These are phyloP conservation scores for Erysiphe pisi DNA, from an alignment of 2,329 filamentous ascomycete species.

Conservation along the genomic window DNA sequence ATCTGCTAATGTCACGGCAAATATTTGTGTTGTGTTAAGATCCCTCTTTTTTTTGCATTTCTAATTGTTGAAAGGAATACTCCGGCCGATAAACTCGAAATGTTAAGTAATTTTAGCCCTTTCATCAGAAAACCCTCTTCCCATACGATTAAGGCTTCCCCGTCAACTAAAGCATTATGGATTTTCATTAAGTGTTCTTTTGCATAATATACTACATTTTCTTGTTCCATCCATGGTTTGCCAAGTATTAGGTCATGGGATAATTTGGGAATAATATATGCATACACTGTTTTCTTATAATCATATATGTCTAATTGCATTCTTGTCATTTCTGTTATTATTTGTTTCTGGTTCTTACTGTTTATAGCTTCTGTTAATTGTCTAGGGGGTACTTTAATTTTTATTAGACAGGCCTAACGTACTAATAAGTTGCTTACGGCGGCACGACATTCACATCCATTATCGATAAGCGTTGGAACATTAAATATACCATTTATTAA, in stretches of 20 bases:
- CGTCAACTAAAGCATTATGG: not conserved
- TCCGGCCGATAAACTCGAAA: not conserved
- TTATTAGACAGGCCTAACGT: too few species aligned
- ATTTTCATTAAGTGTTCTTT: not conserved
- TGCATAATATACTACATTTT: not conserved
- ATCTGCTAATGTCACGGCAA: constrained; percentile 24
- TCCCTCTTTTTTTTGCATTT: not conserved
- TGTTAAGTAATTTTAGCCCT: not conserved
- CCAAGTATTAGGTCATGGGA: constrained; percentile 5
- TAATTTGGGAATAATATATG: too few species aligned
- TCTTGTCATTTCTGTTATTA: too few species aligned
- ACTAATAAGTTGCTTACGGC: too few species aligned
- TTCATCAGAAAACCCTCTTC: not conserved
- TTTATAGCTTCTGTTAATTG: too few species aligned
- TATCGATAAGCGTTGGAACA: too few species aligned
- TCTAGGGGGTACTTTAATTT: too few species aligned
- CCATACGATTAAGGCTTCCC: not conserved
- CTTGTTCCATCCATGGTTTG: not conserved
- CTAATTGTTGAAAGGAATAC: not conserved
- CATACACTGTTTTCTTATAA: too few species aligned
- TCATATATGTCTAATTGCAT: too few species aligned
- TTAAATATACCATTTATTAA: too few species aligned
- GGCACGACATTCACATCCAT: too few species aligned
- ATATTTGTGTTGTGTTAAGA: not conserved
- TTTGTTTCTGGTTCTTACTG: too few species aligned